Evolutionary conservation across 169 alveolate genomes (phyloP).

Genomic region (Eimeria nieschulzi): DNA sequence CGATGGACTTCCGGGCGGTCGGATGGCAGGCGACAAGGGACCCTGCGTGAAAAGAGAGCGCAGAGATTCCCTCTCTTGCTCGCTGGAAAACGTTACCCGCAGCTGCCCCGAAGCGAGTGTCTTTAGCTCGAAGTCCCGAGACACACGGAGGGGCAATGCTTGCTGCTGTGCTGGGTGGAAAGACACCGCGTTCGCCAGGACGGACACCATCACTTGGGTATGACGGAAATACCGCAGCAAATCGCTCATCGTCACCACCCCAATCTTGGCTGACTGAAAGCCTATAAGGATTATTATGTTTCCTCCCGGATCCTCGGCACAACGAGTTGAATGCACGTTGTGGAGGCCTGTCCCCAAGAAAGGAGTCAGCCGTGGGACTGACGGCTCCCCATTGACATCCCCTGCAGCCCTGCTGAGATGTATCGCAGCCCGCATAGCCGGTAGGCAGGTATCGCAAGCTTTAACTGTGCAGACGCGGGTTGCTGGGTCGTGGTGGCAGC

Average conservation of each 20-base stretch:
- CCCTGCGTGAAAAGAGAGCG: conserved; percentile 52
- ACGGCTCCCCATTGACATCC: neutral
- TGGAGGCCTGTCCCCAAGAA: neutral
- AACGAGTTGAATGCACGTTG: conserved; percentile 39
- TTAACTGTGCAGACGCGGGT: conserved; percentile 19
- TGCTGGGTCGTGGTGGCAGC: conserved; percentile 46
- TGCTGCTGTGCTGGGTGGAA: conserved; percentile 66
- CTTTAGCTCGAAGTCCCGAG: conserved; percentile 61
- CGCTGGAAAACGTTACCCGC: conserved; percentile 42
- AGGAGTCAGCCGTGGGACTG: conserved; percentile 30
- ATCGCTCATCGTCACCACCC: conserved; percentile 53
- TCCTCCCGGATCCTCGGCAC: conserved; percentile 20
- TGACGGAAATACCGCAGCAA: conserved; percentile 70
- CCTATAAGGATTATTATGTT: conserved; percentile 50
- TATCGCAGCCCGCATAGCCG: conserved; percentile 41
- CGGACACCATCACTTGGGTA: conserved; percentile 61
- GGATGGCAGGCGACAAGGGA: neutral
- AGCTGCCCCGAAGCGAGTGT: conserved; percentile 68
- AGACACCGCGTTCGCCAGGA: conserved; percentile 55
- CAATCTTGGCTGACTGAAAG: conserved; percentile 74
- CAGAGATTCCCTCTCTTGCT: conserved; percentile 62
- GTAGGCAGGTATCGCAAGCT: conserved; percentile 43
- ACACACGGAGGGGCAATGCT: conserved; percentile 50
- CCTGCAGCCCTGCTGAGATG: conserved; percentile 23
- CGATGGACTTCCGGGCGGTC: conserved; percentile 1